These are phyloP conservation scores for Apiotrichum veenhuisii DNA, from an alignment of 1,284 basidiomycete species.

Conservation along the genomic window DNA sequence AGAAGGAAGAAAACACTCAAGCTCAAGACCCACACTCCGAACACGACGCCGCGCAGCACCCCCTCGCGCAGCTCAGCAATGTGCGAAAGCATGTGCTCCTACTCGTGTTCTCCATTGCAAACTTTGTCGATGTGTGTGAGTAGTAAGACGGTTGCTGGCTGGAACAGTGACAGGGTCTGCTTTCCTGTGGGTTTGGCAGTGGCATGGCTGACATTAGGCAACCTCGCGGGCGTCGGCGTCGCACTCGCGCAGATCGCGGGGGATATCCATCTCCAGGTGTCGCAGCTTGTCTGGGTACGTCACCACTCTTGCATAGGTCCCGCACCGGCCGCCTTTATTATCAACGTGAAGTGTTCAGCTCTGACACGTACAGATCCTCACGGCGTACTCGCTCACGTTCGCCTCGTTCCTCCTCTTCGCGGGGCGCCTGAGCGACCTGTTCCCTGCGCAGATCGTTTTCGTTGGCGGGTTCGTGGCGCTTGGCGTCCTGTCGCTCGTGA, in stretches of 20 bases:
- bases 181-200: too few species aligned
- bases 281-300: conserved; percentile 40
- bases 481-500: conserved; percentile 37
- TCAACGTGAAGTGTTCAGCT: background rate
- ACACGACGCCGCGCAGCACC: conserved; percentile 1
- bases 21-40: background rate
- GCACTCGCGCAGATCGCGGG: conserved; percentile 32
- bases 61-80: conserved; percentile 7
- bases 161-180: background rate
- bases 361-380: conserved; percentile 27
- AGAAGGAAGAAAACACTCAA: background rate
- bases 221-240: conserved; percentile 32
- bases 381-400: conserved; percentile 36
- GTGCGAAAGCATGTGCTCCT: conserved; percentile 20
- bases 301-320: background rate
- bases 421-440: conserved; percentile 40
- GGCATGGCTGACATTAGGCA: conserved; percentile 8
- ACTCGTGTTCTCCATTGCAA: conserved; percentile 31
- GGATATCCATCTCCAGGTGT: conserved; percentile 28
- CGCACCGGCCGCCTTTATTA: too few species aligned
- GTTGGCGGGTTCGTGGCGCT: conserved; percentile 34
- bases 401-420: conserved; percentile 42
- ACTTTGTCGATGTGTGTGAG: conserved; percentile 8
- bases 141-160: background rate
- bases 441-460: conserved; percentile 41